These are phyloP conservation scores for Lactarius hengduanensis DNA, from an alignment of 768 basidiomycete genomes.

Conservation along the genomic window DNA sequence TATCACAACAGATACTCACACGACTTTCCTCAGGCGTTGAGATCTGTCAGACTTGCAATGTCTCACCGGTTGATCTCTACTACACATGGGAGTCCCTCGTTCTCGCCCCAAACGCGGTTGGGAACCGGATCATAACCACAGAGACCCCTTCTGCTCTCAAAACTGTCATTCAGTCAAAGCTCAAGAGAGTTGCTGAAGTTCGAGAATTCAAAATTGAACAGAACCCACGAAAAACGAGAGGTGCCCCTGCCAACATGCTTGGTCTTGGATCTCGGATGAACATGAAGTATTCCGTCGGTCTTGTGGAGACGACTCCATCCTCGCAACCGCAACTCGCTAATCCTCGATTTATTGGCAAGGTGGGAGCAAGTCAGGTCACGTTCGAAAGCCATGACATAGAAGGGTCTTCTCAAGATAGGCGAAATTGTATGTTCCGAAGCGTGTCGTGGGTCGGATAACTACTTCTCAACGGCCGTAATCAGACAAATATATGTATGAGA, in stretches of 20 bases:
- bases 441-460: not conserved
- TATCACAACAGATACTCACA: not conserved
- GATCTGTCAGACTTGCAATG: slow-evolving; percentile 62
- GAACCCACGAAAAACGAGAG: not conserved
- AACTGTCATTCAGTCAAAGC: slow-evolving; percentile 14
- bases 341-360: slow-evolving; percentile 6
- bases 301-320: slow-evolving; percentile 10
- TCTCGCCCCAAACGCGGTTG: slow-evolving; percentile 11
- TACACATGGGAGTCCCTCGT: slow-evolving; percentile 66
- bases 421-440: slow-evolving; percentile 51
- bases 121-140: slow-evolving; percentile 27
- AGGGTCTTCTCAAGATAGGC: slow-evolving; percentile 36
- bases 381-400: slow-evolving; percentile 25
- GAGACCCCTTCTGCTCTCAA: slow-evolving; percentile 18
- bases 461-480: slow-evolving; percentile 13
- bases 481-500: slow-evolving; percentile 94
- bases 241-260: slow-evolving; percentile 22
- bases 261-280: slow-evolving; percentile 32
- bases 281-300: slow-evolving; percentile 32
- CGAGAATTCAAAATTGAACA: slow-evolving; percentile 10
- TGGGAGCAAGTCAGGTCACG: slow-evolving; percentile 15
- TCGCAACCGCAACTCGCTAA: not conserved
- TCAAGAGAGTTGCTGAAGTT: slow-evolving; percentile 3
- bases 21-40: slow-evolving; percentile 47
- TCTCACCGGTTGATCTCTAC: slow-evolving; percentile 51